These are phyloP conservation scores for Gautieria morchelliformis DNA, from an alignment of 768 basidiomycete genomes.

Conservation along the genomic window DNA sequence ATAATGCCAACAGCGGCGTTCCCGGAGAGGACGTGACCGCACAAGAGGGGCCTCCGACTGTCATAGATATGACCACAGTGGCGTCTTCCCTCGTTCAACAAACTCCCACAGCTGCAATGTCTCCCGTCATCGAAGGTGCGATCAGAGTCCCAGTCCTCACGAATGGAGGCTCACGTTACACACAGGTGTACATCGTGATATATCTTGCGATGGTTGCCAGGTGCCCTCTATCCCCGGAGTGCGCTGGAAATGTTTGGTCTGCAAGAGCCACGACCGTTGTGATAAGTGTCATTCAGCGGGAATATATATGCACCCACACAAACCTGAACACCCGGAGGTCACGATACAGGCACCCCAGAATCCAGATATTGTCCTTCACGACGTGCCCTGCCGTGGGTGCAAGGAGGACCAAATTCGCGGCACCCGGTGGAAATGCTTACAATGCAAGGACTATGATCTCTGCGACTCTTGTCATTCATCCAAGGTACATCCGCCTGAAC, in stretches of 20 bases:
- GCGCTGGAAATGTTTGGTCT: conserved; percentile 8
- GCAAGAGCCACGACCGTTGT: conserved; percentile 8
- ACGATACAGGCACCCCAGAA: conserved; percentile 3
- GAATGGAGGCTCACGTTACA: no score
- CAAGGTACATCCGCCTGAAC: not conserved
- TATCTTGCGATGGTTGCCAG: not conserved
- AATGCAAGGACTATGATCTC: conserved; percentile 4
- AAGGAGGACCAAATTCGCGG: not conserved
- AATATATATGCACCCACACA: not conserved
- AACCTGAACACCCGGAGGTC: conserved; percentile 6
- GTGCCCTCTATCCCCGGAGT: conserved; percentile 1
- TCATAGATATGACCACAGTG: not conserved
- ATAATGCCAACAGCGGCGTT: not conserved
- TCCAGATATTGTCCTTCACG: not conserved
- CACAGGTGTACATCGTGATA: not conserved
- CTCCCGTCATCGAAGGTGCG: not conserved
- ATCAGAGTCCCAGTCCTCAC: not conserved
- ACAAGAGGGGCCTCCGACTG: not conserved
- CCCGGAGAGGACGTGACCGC: not conserved
- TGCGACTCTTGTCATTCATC: conserved; percentile 4
- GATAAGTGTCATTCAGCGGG: conserved; percentile 4
- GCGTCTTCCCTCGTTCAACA: not conserved
- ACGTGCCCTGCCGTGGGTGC: not conserved
- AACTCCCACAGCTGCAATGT: not conserved
- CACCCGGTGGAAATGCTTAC: not conserved